Evolutionary conservation across 768 basidiomycete species (phyloP).

Genomic region (Lentinula raphanica): DNA sequence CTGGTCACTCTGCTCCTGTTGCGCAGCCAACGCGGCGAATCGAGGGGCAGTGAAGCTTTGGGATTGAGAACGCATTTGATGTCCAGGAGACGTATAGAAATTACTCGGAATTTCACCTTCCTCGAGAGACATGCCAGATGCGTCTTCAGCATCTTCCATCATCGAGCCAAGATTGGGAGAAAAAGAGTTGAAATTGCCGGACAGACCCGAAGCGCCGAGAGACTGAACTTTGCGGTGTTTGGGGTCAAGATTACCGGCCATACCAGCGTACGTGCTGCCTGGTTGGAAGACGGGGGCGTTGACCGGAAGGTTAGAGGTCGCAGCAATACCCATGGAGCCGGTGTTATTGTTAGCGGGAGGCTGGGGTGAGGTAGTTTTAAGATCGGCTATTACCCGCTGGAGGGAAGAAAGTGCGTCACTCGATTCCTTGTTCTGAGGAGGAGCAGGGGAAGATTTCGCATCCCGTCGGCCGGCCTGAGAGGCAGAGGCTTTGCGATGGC

Average conservation of each 20-base stretch:
- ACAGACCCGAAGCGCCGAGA: constrained; percentile 52
- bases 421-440: constrained; percentile 50
- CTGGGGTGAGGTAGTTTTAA: constrained; percentile 78
- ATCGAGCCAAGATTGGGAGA: constrained; percentile 79
- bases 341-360: constrained; percentile 35
- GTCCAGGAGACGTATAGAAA: constrained; percentile 45
- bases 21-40: constrained; percentile 75
- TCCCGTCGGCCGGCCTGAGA: constrained; percentile 46
- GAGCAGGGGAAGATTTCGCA: constrained; percentile 40
- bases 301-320: constrained; percentile 46
- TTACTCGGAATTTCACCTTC: constrained; percentile 75
- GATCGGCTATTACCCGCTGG: constrained; percentile 89
- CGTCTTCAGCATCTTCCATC: constrained; percentile 78
- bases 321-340: constrained; percentile 40
- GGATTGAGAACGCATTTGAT: constrained; percentile 70
- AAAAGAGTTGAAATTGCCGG: constrained; percentile 63
- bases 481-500: constrained; percentile 55
- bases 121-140: constrained; percentile 45
- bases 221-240: constrained; percentile 83
- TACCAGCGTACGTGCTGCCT: constrained; percentile 52
- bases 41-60: constrained; percentile 87
- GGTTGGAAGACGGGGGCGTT: constrained; percentile 77
- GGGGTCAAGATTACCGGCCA: constrained; percentile 38
- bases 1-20: constrained; percentile 60
- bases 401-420: constrained; percentile 83